Evolutionary conservation across 495 filamentous ascomycete genomes (phyloP), one percentile per base, ranked within the genome.

Genomic region (Parathielavia hyrcaniae): DNA sequence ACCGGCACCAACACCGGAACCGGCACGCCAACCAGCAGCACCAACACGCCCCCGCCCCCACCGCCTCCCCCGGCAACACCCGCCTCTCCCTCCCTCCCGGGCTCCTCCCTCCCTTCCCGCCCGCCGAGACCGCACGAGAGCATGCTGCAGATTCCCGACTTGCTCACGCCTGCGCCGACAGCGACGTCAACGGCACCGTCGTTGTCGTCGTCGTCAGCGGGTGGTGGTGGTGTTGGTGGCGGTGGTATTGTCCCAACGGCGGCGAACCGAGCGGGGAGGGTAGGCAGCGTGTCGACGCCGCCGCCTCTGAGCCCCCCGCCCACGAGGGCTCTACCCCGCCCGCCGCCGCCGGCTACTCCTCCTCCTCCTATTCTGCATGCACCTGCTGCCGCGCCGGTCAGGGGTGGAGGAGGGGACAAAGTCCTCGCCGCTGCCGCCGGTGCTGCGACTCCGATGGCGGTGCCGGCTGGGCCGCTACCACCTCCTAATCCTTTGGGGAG

Each of bases 71-170:
- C 35, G 11, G 16, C 49, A 40, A 34, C 35, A 16, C 49, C 49
- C 30, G 26, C 12, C 1, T 39, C 34, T 11, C 35, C 40, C 1
- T 70, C 69, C n/a, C n/a, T n/a, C n/a, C n/a, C n/a, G n/a, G n/a
- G n/a, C n/a, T n/a, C n/a, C n/a, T n/a, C n/a, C n/a, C n/a, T n/a
- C 4, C 69, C 73, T 1, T 59, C 58, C 9, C 64, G 65, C 0
- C 67, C 69, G 11, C 59, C 67, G 8, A 61, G 71, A 8, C 66
- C 67, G n/a, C 71, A 69, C 34, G 68, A 73, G 23, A 52, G 41
- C 4, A 60, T 63, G 17, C 49, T 71, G 10, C 65, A 73, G 54
- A 69, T 71, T 8, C 68, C 70, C 0, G 66, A 70, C 17, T 46
- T 64, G 12, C 61, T 68, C 22, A 65, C 64, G 9, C 68, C 72